Base-by-base conservation (phyloP, 176 grass and related monocot species). In the Otatea glauca region DNA sequence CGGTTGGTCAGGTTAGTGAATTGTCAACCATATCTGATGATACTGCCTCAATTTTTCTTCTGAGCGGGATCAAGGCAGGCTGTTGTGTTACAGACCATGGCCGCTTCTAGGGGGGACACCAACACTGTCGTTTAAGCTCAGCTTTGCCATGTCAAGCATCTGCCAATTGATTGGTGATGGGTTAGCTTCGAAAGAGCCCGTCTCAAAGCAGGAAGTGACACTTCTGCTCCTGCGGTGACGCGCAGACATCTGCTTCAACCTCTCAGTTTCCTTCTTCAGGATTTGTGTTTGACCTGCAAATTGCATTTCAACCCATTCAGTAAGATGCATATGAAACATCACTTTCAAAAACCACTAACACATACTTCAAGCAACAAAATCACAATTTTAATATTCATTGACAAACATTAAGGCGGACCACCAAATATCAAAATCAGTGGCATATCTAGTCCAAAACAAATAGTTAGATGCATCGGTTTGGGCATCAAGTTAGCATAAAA, bases 161-260 rank as follows among this genome's bases (percentile, higher is more conserved):
- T 96, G 90, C 97, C 92, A 94, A 5, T 88, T 90, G 51, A 86
- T 69, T 39, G 77, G 34, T 15, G 86, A 71, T 2, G 79, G 59
- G 21, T 92, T 88, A 18, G 54, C 18, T 50, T 79, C 67, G 5
- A 85, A 76, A 3, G 89, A 79, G 55, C 11, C 79, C 2, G 70
- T 34, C 44, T 84, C 81, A n/a, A 81, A 88, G 74, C 90, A 96
- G 24, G 90, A 89, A 45, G 88, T 89, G 37, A 87, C 80, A 32
- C 96, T 98, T 38, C 77, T 92, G 93, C 88, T 95, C 84, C 92
- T 96, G 42, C 93, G 88, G 63, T 96, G 97, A n/a, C 90, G 71
- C 0, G 18, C 81, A 11, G 89, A 87, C 14, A 92, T 81, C 86
- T 89, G 86, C 77, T 94, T 94, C 84, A 94, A 53, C 90, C 84